Evolutionary conservation across 78 protist genomes (phyloP).

Genomic region (Planoprotostelium fungivorum): DNA sequence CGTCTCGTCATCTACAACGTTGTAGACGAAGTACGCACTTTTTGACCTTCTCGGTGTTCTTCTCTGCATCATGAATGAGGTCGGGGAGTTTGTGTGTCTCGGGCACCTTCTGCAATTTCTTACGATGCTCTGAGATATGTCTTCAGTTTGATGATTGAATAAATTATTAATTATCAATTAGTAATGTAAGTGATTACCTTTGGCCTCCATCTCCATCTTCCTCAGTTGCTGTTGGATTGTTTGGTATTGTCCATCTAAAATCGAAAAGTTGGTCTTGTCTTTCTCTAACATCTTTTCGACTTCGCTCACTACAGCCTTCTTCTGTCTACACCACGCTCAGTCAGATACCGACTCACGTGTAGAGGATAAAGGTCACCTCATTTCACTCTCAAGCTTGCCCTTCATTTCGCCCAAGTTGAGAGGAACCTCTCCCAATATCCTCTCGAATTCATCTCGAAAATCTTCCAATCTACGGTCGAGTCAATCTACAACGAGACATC

Average conservation of each 20-base stretch:
- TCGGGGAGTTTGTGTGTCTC: neutral
- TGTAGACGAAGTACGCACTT: neutral
- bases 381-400: neutral
- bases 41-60: conserved; percentile 6
- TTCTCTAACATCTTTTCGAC: neutral
- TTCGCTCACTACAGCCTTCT: neutral
- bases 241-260: neutral
- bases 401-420: neutral
- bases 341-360: too few relatives aligned
- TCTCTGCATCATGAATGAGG: neutral
- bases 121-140: neutral
- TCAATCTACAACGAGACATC: neutral
- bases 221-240: neutral
- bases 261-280: neutral
- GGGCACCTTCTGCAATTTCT: neutral
- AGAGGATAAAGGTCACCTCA: neutral
- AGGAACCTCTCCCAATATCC: neutral
- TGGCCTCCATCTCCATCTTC: neutral
- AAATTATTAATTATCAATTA: too few relatives aligned
- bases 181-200: neutral
- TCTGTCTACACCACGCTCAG: too few relatives aligned
- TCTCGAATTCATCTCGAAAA: neutral
- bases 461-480: neutral
- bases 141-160: neutral
- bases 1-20: neutral